Base-by-base conservation (phyloP, 108 stramenopile species). In the Cyclotella distinguenda region DNA sequence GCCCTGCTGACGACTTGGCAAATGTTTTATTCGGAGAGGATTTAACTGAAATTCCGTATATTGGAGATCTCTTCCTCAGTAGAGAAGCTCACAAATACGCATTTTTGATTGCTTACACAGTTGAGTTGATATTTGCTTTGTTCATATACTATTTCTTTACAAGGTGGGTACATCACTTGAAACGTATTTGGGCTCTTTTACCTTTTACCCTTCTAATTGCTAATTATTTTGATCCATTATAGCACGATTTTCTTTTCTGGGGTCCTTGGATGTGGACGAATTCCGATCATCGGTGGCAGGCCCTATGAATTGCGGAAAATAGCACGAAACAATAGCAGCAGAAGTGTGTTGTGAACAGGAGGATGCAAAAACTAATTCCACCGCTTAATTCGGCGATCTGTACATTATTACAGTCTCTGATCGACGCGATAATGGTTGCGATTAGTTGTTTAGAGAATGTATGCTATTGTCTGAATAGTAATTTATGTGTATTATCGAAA, bases 91-190 rank as follows among this genome's bases (percentile, higher is more conserved):
- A 62, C 8, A 76, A 67, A 42, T 89, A 84, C 54, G 56, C 77
- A 12, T 92, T 89, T 44, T 70, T 92, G 45, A 10, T 87, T 13
- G 82, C 63, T 28, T 94, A 90, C 67, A 34, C 67, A 0, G 57
- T 90, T 1, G 89, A 94, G 78, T 62, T 91, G 66, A 32, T 65
- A 1, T 52, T 88, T 58, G 79, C 86, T 1, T 66, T 84, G 23
- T 84, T 89, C 35, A 68, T 88, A 3, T 94, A 77, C 32, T 91
- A 82, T 68, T 84, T 86, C 4, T n/a, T 91, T 1, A 58, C 82
- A 0, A 86, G n/a, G n/a, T n/a, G n/a, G n/a, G n/a, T n/a, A n/a
- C n/a, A n/a, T n/a, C n/a, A n/a, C n/a, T n/a, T n/a, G n/a, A n/a
- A n/a, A n/a, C n/a, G n/a, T n/a, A n/a, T n/a, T n/a, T n/a, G n/a